Percentiles rank a stretch among this genome's conserved stretches.
Evolutionary conservation across 164 flowering plant genomes (phyloP).

Genomic region (Umbilicus rupestris): DNA sequence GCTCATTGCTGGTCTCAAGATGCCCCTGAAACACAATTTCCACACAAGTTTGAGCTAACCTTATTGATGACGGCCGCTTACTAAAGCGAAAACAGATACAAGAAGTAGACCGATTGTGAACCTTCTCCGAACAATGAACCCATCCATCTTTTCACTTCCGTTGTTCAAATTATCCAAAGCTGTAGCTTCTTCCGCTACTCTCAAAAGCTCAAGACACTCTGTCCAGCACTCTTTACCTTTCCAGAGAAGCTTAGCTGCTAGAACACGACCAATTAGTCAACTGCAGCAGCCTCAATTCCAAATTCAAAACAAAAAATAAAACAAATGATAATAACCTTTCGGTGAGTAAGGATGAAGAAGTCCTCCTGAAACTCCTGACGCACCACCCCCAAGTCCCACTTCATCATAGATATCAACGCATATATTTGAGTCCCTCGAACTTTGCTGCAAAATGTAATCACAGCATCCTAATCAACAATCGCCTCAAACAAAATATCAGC

Average conservation of each 20-base stretch:
- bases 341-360: slow-evolving; percentile 96
- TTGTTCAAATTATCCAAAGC: slow-evolving; percentile 11
- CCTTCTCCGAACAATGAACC: slow-evolving; percentile 62
- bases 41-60: slow-evolving; percentile 10
- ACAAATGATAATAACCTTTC: slow-evolving; percentile 40
- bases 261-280: slow-evolving; percentile 10
- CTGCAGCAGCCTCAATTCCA: slow-evolving; percentile 11
- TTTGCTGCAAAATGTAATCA: slow-evolving; percentile 33
- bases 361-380: slow-evolving; percentile 94
- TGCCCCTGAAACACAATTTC: slow-evolving; percentile 48
- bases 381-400: slow-evolving; percentile 89
- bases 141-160: slow-evolving; percentile 16
- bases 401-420: slow-evolving; percentile 76
- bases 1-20: slow-evolving; percentile 68
- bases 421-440: slow-evolving; percentile 35
- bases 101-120: slow-evolving; percentile 10
- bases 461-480: neutral
- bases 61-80: neutral
- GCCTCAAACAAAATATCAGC: neutral
- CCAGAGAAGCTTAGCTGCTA: slow-evolving; percentile 85
- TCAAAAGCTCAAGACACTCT: slow-evolving; percentile 58
- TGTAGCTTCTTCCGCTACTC: slow-evolving; percentile 56
- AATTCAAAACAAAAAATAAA: neutral
- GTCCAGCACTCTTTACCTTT: slow-evolving; percentile 74
- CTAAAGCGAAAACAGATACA: neutral